Evolutionary conservation across 2,329 filamentous ascomycete species (phyloP).

Genomic region (Phialemonium atrogriseum): DNA sequence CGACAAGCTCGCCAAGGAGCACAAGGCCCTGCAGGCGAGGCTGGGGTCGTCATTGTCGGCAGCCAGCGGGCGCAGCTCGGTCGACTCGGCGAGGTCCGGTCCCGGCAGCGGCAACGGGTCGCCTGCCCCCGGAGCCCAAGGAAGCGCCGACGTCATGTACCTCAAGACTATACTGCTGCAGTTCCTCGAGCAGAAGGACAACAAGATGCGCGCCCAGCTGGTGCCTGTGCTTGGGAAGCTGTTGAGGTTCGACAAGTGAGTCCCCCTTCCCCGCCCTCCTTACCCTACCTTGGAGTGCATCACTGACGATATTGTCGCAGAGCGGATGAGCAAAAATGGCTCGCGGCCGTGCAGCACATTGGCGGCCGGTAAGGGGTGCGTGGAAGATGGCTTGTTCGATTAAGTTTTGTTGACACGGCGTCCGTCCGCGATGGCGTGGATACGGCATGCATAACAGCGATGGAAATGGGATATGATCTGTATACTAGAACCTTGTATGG

Average conservation of each 20-base stretch:
- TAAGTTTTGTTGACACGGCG: too few relatives aligned
- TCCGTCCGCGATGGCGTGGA: too few relatives aligned
- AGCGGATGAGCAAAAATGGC: slow-evolving; percentile 78
- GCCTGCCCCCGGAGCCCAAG: too few relatives aligned
- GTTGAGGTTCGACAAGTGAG: slow-evolving; percentile 68
- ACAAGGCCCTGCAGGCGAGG: slow-evolving; percentile 43
- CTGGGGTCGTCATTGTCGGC: slow-evolving; percentile 21
- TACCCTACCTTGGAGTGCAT: slow-evolving; percentile 1
- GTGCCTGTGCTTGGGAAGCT: slow-evolving; percentile 71
- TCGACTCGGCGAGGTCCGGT: slow-evolving; percentile 37
- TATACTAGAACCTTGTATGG: too few relatives aligned
- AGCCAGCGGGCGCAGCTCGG: slow-evolving; percentile 31
- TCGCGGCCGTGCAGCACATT: slow-evolving; percentile 58
- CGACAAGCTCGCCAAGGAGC: slow-evolving; percentile 69
- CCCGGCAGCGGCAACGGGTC: slow-evolving; percentile 17
- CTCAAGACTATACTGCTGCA: slow-evolving; percentile 75
- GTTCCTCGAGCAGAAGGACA: slow-evolving; percentile 75
- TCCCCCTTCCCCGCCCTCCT: slow-evolving; percentile 10
- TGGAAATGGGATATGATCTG: too few relatives aligned
- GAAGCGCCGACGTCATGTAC: slow-evolving; percentile 49
- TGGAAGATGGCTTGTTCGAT: too few relatives aligned
- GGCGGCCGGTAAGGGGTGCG: slow-evolving; percentile 23
- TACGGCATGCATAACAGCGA: too few relatives aligned
- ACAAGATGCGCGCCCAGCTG: slow-evolving; percentile 64
- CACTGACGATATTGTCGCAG: slow-evolving; percentile 21